Percentiles rank a stretch among this genome's conserved stretches.
Evolutionary conservation across 768 basidiomycete species (phyloP).

Genomic region (Termitomyces sp.): DNA sequence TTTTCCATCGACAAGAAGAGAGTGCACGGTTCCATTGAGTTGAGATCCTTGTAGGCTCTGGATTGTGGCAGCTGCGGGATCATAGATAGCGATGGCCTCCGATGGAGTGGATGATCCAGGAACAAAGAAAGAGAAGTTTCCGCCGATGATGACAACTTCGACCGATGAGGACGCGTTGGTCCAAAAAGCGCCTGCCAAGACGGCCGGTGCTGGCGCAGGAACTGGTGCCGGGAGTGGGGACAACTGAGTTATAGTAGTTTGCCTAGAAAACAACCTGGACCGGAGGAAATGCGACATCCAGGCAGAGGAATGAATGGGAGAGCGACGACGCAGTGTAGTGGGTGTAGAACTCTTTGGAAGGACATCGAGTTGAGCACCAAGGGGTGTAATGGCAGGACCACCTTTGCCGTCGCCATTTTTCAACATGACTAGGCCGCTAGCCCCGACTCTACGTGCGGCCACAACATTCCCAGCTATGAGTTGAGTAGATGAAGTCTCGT

Average conservation of each 20-base stretch:
- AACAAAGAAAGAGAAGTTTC: conserved; percentile 74
- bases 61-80: conserved; percentile 46
- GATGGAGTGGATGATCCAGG: conserved; percentile 36
- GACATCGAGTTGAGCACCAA: conserved; percentile 53
- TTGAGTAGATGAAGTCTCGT: conserved; percentile 58
- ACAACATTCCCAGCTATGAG: conserved; percentile 67
- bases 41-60: conserved; percentile 57
- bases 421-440: conserved; percentile 76
- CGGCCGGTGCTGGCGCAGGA: conserved; percentile 67
- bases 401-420: conserved; percentile 52
- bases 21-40: conserved; percentile 70
- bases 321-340: conserved; percentile 32
- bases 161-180: conserved; percentile 65
- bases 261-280: conserved; percentile 47
- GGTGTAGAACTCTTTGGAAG: conserved; percentile 26
- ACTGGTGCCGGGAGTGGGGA: conserved; percentile 53
- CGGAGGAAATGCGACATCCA: conserved; percentile 52
- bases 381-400: conserved; percentile 58
- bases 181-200: conserved; percentile 89
- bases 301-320: conserved; percentile 27
- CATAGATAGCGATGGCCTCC: conserved; percentile 69
- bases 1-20: conserved; percentile 70
- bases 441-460: conserved; percentile 60
- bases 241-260: conserved; percentile 39
- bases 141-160: conserved; percentile 79